Conservation (phyloP, 129 eudicot species). For the Chrysanthemum lavandulifolium region DNA sequence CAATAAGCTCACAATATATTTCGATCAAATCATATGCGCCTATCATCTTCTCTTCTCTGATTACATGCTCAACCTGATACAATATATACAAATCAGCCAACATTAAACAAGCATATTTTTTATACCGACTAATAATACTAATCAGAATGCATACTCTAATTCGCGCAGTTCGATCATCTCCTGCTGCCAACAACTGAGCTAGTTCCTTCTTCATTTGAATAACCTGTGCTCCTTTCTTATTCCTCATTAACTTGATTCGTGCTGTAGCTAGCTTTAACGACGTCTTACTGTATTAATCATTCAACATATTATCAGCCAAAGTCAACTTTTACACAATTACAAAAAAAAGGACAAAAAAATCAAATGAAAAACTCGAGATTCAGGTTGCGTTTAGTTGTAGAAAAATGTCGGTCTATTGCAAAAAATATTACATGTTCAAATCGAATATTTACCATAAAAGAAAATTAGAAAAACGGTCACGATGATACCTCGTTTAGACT, state of each 20-base stretch:
- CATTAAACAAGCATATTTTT: too few relatives aligned
- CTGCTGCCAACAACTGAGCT: slow-evolving; percentile 76
- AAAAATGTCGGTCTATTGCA: not conserved
- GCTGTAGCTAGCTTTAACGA: slow-evolving; percentile 73
- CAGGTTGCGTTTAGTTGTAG: too few relatives aligned
- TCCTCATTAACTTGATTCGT: slow-evolving; percentile 73
- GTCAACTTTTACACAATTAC: slow-evolving; percentile 18
- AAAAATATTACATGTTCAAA: too few relatives aligned
- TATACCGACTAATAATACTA: not conserved
- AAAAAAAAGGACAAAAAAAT: too few relatives aligned
- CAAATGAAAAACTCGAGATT: too few relatives aligned
- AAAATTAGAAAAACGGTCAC: too few relatives aligned
- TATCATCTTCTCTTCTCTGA: not conserved
- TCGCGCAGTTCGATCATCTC: slow-evolving; percentile 69
- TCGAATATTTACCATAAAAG: too few relatives aligned
- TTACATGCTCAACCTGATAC: not conserved
- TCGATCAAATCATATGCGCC: not conserved
- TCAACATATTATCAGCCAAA: slow-evolving; percentile 14
- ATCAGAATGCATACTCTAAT: slow-evolving; percentile 55
- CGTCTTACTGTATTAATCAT: slow-evolving; percentile 64
- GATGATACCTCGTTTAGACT: too few relatives aligned
- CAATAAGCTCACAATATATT: not conserved
- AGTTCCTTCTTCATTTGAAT: slow-evolving; percentile 74
- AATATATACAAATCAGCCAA: too few relatives aligned
- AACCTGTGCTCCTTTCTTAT: slow-evolving; percentile 69